Percentiles rank a stretch among this genome's conserved stretches.
These are phyloP conservation scores for Manihot esculenta DNA, from an alignment of 441 rosid species.

Conservation along the genomic window DNA sequence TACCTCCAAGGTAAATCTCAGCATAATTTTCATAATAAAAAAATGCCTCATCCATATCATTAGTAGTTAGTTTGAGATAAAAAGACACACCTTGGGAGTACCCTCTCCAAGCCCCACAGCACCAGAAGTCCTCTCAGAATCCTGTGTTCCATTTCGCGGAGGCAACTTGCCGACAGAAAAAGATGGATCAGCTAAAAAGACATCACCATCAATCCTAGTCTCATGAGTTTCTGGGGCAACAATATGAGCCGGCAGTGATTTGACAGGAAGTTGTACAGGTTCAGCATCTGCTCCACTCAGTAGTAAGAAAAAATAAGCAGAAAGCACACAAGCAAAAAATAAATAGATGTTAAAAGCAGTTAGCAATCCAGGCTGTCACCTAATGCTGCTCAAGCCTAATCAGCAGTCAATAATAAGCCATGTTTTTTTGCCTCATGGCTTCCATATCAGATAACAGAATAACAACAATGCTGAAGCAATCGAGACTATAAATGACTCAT, in stretches of 20 bases:
- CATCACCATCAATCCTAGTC: slow-evolving; percentile 38
- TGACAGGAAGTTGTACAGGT: slow-evolving; percentile 28
- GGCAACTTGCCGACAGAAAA: slow-evolving; percentile 63
- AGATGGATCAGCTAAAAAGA: slow-evolving; percentile 38
- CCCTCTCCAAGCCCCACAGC: slow-evolving; percentile 92
- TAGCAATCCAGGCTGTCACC: background rate
- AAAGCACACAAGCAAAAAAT: background rate
- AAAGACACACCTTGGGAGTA: slow-evolving; percentile 70
- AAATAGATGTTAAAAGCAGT: slow-evolving; percentile 1
- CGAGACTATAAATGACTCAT: background rate
- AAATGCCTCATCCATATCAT: no score
- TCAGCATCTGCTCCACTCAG: slow-evolving; percentile 27
- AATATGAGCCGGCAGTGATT: slow-evolving; percentile 24
- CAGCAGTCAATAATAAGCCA: background rate
- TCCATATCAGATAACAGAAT: background rate
- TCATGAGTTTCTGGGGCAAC: slow-evolving; percentile 34
- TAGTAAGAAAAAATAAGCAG: background rate
- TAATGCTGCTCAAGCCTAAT: background rate
- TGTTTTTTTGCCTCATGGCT: background rate
- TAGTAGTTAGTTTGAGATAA: no score
- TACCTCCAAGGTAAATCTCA: background rate
- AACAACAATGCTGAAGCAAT: background rate
- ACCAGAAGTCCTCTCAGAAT: slow-evolving; percentile 41
- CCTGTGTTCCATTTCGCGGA: slow-evolving; percentile 41
- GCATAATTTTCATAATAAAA: background rate